Evolutionary conservation across 108 stramenopile species (phyloP).

Genomic region (Chaetoceros muelleri): DNA sequence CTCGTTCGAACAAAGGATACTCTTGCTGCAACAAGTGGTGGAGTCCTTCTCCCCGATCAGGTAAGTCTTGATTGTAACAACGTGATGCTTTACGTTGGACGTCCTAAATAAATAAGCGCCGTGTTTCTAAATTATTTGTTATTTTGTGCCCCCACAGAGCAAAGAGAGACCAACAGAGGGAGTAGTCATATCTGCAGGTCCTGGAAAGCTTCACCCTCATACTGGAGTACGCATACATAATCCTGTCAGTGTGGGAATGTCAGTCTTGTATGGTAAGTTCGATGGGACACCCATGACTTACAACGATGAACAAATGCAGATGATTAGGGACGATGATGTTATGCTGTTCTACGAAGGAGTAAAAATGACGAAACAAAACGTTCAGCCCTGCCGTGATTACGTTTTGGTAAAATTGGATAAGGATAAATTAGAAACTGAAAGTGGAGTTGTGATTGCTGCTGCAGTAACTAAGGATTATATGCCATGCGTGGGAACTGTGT

Average conservation of each 20-base stretch:
- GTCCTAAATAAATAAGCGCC: not conserved
- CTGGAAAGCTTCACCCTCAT: constrained; percentile 84
- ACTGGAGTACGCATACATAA: constrained; percentile 74
- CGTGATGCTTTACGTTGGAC: not conserved
- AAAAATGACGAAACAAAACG: constrained; percentile 76
- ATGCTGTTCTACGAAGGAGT: constrained; percentile 78
- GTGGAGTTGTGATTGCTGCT: constrained; percentile 82
- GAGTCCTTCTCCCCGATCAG: constrained; percentile 83
- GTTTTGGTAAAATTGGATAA: constrained; percentile 72
- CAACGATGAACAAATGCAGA: constrained; percentile 83
- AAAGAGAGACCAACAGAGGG: constrained; percentile 88
- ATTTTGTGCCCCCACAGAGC: constrained; percentile 17
- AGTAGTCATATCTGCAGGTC: constrained; percentile 79
- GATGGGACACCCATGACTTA: constrained; percentile 82
- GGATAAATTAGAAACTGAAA: constrained; percentile 47
- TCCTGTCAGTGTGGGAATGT: constrained; percentile 66
- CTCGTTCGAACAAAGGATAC: constrained; percentile 78
- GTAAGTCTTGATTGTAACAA: constrained; percentile 7
- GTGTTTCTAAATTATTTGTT: not conserved
- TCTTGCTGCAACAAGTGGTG: constrained; percentile 79
- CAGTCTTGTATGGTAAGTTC: constrained; percentile 89
- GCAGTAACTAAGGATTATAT: constrained; percentile 58
- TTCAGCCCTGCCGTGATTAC: constrained; percentile 77
- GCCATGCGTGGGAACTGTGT: constrained; percentile 79
- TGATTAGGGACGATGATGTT: constrained; percentile 92